Percentiles rank a stretch among this genome's conserved stretches.
Conservation (phyloP, 768 basidiomycete genomes). For the Gymnopilus junonius region DNA sequence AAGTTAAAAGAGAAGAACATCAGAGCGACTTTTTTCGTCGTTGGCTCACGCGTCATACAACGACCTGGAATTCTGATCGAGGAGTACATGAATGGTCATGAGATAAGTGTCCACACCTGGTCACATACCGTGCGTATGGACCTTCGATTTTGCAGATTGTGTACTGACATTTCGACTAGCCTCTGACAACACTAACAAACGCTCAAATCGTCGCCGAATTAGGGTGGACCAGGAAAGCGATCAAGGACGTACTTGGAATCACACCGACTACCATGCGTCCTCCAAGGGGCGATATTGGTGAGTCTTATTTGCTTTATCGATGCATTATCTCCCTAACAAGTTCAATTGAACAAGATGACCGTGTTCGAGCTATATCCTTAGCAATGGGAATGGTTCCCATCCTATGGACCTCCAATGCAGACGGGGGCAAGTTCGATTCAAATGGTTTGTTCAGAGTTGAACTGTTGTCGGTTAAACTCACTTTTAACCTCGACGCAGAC, state of each 20-base stretch:
- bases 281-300: constrained; percentile 81
- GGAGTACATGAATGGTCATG: constrained; percentile 80
- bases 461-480: constrained; percentile 40
- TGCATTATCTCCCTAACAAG: too few species aligned
- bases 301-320: constrained; percentile 5
- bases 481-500: constrained; percentile 45
- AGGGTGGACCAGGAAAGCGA: constrained; percentile 88
- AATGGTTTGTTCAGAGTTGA: constrained; percentile 47
- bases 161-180: constrained; percentile 37
- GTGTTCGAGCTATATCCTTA: constrained; percentile 86
- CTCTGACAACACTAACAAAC: constrained; percentile 72
- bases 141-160: neutral
- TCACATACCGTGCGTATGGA: constrained; percentile 62
- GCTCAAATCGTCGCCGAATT: constrained; percentile 90
- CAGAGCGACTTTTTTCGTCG: constrained; percentile 87
- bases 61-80: constrained; percentile 74
- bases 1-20: constrained; percentile 69
- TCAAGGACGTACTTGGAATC: constrained; percentile 76
- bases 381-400: constrained; percentile 93
- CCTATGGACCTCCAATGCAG: constrained; percentile 79
- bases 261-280: constrained; percentile 81
- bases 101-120: constrained; percentile 91
- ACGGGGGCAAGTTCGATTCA: constrained; percentile 66
- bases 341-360: constrained; percentile 61
- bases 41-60: constrained; percentile 83